Percentiles rank a stretch among this genome's conserved stretches.
Conservation (phyloP, 805 yeast species). For the Monosporozyma aquatica region DNA sequence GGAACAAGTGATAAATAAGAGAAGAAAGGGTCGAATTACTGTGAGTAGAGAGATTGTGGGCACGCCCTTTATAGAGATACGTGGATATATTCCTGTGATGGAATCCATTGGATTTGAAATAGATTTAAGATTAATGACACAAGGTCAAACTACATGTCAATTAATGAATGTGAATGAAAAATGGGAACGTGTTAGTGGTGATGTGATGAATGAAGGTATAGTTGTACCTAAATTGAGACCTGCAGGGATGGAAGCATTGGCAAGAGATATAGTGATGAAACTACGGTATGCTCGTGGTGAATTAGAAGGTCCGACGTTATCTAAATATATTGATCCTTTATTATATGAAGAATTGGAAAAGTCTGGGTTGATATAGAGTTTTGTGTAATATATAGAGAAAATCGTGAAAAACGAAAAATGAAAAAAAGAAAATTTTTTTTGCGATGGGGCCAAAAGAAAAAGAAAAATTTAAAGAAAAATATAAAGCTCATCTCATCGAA, state of each 20-base stretch:
- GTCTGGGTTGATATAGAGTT: constrained; percentile 34
- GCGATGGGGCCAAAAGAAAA: constrained; percentile 4
- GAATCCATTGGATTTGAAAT: constrained; percentile 87
- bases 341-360: constrained; percentile 45
- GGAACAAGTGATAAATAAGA: constrained; percentile 40
- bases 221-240: constrained; percentile 64
- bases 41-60: constrained; percentile 54
- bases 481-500: constrained; percentile 1
- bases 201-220: constrained; percentile 67
- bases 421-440: constrained; percentile 4
- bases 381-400: background rate
- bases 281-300: constrained; percentile 80
- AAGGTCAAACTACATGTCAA: constrained; percentile 68
- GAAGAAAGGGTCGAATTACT: constrained; percentile 59
- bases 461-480: constrained; percentile 2
- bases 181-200: constrained; percentile 84
- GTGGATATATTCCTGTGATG: constrained; percentile 72
- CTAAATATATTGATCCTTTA: constrained; percentile 57
- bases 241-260: constrained; percentile 58
- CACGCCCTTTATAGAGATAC: constrained; percentile 53
- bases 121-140: constrained; percentile 67
- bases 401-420: background rate
- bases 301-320: constrained; percentile 34
- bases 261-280: constrained; percentile 83
- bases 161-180: constrained; percentile 44